phyloP scores from a whole-genome alignment of 495 filamentous ascomycete genomes.

The Cryomyces minteri region DNA sequence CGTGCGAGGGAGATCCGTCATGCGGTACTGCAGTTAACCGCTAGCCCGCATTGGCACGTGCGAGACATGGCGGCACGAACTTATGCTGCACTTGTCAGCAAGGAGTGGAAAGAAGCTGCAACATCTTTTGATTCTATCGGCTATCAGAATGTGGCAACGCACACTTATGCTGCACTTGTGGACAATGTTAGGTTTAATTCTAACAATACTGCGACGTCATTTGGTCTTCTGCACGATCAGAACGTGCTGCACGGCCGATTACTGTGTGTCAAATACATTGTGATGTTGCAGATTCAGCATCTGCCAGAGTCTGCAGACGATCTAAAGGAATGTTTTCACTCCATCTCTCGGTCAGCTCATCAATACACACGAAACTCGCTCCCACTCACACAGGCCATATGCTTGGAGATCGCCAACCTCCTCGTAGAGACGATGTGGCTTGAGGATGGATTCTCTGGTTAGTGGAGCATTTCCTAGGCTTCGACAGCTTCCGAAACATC shows the following conservation, averaged over 20 bases:
- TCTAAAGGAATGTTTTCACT: too few species aligned
- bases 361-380: too few species aligned
- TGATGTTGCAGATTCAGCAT: background rate
- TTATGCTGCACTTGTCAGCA: constrained; percentile 29
- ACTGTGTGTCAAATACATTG: constrained; percentile 27
- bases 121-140: too few species aligned
- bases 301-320: too few species aligned
- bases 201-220: too few species aligned
- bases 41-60: constrained; percentile 71
- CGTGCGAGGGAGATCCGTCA: constrained; percentile 23
- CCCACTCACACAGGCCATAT: too few species aligned
- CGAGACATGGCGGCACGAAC: constrained; percentile 79
- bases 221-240: constrained; percentile 10
- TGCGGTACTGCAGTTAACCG: constrained; percentile 36
- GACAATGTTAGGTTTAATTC: constrained; percentile 5
- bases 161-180: constrained; percentile 42
- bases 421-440: too few species aligned
- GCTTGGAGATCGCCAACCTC: too few species aligned
- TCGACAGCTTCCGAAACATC: too few species aligned
- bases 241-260: constrained; percentile 47
- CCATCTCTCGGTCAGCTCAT: too few species aligned
- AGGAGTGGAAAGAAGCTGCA: constrained; percentile 5
- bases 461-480: too few species aligned
- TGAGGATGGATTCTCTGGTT: too few species aligned
- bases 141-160: constrained; percentile 49